Conservation (phyloP, 345 rosid species). For the Pistacia atlantica region DNA sequence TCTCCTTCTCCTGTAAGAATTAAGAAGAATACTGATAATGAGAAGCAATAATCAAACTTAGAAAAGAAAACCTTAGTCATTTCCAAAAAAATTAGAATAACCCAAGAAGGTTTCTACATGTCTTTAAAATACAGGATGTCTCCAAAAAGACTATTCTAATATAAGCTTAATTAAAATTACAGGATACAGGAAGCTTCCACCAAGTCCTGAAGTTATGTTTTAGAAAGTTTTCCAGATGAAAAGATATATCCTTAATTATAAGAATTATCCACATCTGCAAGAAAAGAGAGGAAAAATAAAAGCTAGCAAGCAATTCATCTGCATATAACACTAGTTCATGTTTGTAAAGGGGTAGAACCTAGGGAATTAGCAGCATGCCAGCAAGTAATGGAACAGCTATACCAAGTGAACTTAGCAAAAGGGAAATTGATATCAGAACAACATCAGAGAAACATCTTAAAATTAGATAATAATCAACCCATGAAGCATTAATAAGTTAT, state of each 20-base stretch:
- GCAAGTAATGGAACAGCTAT: background rate
- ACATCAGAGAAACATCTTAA: constrained; percentile 2
- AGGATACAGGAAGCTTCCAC: background rate
- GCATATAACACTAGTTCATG: background rate
- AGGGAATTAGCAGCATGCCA: background rate
- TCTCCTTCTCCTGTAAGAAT: constrained; percentile 62
- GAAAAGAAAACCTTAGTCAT: constrained; percentile 8
- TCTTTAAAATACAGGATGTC: background rate
- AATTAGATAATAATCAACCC: background rate
- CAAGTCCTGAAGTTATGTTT: background rate
- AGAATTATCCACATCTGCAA: background rate
- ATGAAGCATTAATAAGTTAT: constrained; percentile 3
- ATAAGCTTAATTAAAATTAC: background rate
- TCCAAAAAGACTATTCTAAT: background rate
- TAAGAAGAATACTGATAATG: background rate
- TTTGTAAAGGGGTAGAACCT: background rate
- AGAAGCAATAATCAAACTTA: constrained; percentile 8
- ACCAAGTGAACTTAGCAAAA: background rate
- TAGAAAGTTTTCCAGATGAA: background rate
- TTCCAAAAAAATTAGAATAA: background rate
- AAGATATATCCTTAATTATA: background rate
- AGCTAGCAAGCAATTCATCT: background rate
- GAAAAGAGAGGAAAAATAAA: background rate
- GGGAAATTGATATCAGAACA: constrained; percentile 4
- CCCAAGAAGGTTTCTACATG: background rate